Conservation (phyloP, 2,329 filamentous ascomycete species). For the Fusarium sp. region DNA sequence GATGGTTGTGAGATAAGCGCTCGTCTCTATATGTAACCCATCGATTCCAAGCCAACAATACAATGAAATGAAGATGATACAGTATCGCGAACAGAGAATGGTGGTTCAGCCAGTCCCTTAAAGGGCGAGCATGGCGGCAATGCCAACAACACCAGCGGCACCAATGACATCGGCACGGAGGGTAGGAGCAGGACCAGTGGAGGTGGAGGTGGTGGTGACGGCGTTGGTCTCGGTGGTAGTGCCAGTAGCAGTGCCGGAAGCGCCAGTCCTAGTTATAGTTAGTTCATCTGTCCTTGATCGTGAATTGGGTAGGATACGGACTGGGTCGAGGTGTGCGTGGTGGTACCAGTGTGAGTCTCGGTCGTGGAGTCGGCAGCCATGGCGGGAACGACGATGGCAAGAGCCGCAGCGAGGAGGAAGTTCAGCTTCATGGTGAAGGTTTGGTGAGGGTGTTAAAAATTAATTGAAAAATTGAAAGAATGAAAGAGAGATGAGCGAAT, state of each 20-base stretch:
- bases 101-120: neutral
- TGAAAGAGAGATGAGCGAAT: neutral
- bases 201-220: neutral
- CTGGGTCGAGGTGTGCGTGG: neutral
- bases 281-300: neutral
- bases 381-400: neutral
- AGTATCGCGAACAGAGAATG: neutral
- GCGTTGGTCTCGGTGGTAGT: neutral
- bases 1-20: neutral
- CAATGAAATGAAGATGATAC: neutral
- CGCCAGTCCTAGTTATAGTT: neutral
- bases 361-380: neutral
- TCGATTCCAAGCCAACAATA: neutral
- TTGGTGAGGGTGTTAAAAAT: neutral
- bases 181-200: neutral
- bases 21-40: neutral
- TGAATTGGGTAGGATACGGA: neutral
- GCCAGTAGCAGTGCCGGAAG: neutral
- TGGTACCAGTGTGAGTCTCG: neutral
- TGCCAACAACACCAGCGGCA: neutral
- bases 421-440: conserved; percentile 2
- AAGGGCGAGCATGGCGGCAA: neutral
- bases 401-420: conserved; percentile 1
- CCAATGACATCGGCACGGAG: neutral
- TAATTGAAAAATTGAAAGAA: neutral